A percentile compares a stretch with the other conserved stretches of the same genome.
Evolutionary conservation across 306 rosid genomes (phyloP).

Genomic region (Betula pendula): DNA sequence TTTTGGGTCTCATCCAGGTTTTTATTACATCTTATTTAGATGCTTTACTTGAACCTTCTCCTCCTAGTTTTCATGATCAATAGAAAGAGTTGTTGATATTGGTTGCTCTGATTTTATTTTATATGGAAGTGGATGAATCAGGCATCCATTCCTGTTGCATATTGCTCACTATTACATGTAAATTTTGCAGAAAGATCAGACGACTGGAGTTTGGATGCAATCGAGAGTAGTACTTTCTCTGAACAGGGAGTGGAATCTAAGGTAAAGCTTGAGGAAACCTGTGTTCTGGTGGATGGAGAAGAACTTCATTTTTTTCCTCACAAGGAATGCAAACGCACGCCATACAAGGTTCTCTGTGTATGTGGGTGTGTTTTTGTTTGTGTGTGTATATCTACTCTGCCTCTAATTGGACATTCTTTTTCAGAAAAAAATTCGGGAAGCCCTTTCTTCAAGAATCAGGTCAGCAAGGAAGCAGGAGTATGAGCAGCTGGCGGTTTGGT

Average conservation of each 20-base stretch:
- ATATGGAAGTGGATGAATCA: slow-evolving; percentile 5
- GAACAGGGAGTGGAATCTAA: slow-evolving; percentile 35
- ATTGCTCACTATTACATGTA: not conserved
- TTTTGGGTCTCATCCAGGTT: slow-evolving; percentile 41
- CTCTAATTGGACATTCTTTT: slow-evolving; percentile 20
- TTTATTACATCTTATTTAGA: slow-evolving; percentile 3
- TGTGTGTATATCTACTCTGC: not conserved
- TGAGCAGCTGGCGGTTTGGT: slow-evolving; percentile 61
- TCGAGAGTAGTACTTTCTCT: slow-evolving; percentile 23
- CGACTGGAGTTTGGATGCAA: slow-evolving; percentile 32
- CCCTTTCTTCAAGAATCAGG: slow-evolving; percentile 57
- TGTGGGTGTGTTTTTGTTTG: not conserved
- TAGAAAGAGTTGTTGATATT: slow-evolving; percentile 6
- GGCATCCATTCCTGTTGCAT: slow-evolving; percentile 12
- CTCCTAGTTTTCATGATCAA: slow-evolving; percentile 6
- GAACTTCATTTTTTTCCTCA: slow-evolving; percentile 45
- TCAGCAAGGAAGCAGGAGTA: slow-evolving; percentile 78
- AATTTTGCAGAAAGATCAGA: slow-evolving; percentile 38
- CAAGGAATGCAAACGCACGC: slow-evolving; percentile 27
- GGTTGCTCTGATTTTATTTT: slow-evolving; percentile 17
- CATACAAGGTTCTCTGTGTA: slow-evolving; percentile 53
- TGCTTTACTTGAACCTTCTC: slow-evolving; percentile 10
- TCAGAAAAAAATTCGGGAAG: slow-evolving; percentile 58
- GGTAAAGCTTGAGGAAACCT: slow-evolving; percentile 60
- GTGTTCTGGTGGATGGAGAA: slow-evolving; percentile 63